phyloP scores from a whole-genome alignment of 2,329 filamentous ascomycete genomes.

The Neonectria ditissima region DNA sequence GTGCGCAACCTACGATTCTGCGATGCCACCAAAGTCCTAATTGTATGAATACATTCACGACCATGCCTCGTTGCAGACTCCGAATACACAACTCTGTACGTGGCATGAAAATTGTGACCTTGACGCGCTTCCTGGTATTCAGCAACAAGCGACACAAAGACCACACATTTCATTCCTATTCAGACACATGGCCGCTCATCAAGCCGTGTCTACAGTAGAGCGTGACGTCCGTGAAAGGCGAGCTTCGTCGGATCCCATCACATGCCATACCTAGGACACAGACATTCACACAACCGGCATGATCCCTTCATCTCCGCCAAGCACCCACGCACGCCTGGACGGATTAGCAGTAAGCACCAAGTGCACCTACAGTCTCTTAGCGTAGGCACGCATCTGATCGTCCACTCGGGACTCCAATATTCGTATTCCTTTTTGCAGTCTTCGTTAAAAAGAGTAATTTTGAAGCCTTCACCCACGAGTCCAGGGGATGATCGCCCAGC shows the following conservation, averaged over 20 bases:
- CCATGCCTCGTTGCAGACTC: neutral
- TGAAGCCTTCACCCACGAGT: neutral
- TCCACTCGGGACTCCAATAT: neutral
- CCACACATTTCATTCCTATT: neutral
- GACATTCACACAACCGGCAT: neutral
- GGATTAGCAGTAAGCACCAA: neutral
- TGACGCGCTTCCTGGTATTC: neutral
- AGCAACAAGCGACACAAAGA: neutral
- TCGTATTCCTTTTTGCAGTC: neutral
- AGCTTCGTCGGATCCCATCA: neutral
- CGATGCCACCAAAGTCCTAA: neutral
- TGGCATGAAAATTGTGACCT: neutral
- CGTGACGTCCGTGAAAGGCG: neutral
- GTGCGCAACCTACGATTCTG: neutral
- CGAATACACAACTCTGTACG: too few relatives aligned
- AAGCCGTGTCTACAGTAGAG: neutral
- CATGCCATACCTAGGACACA: neutral
- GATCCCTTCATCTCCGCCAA: constrained; percentile 5
- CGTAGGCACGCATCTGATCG: neutral
- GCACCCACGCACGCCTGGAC: neutral
- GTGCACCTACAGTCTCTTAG: neutral
- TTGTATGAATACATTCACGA: neutral
- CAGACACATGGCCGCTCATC: neutral
- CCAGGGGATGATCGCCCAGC: neutral
- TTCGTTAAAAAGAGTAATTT: neutral